phyloP scores from a whole-genome alignment of 2,329 filamentous ascomycete genomes.

The Coleophoma crateriformis region DNA sequence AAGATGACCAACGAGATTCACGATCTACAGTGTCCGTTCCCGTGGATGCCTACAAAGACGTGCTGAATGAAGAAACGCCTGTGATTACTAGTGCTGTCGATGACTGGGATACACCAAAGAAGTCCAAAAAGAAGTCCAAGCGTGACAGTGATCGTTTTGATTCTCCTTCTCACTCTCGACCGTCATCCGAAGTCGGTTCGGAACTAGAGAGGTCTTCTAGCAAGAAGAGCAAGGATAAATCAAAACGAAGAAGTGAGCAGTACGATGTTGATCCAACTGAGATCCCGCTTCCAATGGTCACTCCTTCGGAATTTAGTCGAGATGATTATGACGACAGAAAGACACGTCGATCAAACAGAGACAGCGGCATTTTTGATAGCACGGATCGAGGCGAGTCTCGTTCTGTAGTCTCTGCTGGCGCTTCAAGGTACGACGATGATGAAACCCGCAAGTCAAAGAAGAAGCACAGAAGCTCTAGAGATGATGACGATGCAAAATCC shows the following conservation, averaged over 20 bases:
- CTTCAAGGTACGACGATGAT: conserved; percentile 27
- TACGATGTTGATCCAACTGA: conserved; percentile 21
- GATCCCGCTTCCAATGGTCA: conserved; percentile 21
- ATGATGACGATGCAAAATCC: conserved; percentile 43
- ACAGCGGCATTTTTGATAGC: conserved; percentile 35
- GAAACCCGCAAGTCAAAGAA: conserved; percentile 22
- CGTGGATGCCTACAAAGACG: conserved; percentile 25
- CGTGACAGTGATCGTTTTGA: conserved; percentile 23
- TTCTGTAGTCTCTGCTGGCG: conserved; percentile 42
- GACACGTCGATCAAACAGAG: conserved; percentile 29
- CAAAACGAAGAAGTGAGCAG: conserved; percentile 14
- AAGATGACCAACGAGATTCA: conserved; percentile 14
- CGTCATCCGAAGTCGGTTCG: conserved; percentile 7
- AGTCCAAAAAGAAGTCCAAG: conserved; percentile 33
- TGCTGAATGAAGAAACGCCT: conserved; percentile 18
- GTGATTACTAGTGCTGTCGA: conserved; percentile 21
- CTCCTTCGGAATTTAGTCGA: conserved; percentile 19
- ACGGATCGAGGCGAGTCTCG: conserved; percentile 34
- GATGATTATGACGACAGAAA: conserved; percentile 28
- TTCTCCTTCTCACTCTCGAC: conserved; percentile 12
- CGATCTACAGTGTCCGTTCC: conserved; percentile 17
- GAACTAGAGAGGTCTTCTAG: conserved; percentile 15
- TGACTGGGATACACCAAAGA: conserved; percentile 30
- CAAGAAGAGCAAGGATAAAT: conserved; percentile 19
- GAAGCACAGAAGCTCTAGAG: conserved; percentile 32